These are phyloP conservation scores for Cyanidiococcus yangmingshanensis DNA, from an alignment of 23 red algal species.

Conservation along the genomic window DNA sequence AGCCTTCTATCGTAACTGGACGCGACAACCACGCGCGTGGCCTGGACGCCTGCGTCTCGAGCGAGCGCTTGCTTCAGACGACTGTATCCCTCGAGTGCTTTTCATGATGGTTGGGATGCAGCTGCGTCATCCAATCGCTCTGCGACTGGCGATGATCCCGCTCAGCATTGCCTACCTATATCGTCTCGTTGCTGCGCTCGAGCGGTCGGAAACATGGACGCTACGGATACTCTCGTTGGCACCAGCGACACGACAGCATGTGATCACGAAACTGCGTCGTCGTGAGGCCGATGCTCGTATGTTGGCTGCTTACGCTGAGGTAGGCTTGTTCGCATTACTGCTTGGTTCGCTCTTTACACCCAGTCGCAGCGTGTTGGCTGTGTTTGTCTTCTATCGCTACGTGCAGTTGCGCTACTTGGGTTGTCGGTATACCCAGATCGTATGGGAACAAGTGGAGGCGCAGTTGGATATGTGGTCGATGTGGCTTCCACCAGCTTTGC, in stretches of 20 bases:
- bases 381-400: neutral
- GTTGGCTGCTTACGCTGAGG: neutral
- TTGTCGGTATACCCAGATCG: neutral
- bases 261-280: neutral
- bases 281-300: neutral
- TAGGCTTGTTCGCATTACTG: neutral
- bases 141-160: neutral
- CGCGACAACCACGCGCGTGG: neutral
- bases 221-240: neutral
- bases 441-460: neutral
- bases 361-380: neutral
- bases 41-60: neutral
- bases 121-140: neutral
- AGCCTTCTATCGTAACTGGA: neutral
- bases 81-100: neutral
- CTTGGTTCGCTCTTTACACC: neutral
- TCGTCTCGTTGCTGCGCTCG: neutral
- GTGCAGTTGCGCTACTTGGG: slow-evolving; percentile 3
- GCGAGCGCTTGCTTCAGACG: neutral
- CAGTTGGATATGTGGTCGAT: neutral
- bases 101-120: neutral
- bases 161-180: neutral
- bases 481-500: neutral
- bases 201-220: neutral
- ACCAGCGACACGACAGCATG: neutral